Base-by-base conservation (phyloP, 2,329 filamentous ascomycete species). In the Simplicillium aogashimaense region DNA sequence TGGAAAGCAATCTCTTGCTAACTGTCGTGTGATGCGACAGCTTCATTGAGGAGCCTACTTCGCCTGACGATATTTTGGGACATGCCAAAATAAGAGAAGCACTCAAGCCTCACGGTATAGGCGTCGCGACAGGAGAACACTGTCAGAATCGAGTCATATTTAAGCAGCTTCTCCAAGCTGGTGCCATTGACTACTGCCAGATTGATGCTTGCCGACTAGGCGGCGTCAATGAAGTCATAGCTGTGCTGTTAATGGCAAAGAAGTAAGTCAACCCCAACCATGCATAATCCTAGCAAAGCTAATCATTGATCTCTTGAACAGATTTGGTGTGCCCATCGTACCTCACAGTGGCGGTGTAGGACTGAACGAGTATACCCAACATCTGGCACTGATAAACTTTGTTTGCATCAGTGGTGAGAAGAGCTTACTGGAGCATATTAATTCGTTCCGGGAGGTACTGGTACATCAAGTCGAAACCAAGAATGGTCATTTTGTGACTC, bases 61-160 rank as follows among this genome's bases (percentile, higher is more conserved):
- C 71, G 13, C 79, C 79, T 1, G 79, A 83, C 50, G 79, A 83
- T 49, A 74, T 83, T 37, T 76, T 81, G 42, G 79, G 79, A 39
- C 79, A 83, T 63, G 77, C 76, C 43, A 72, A 75, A 13, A 77
- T 83, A 52, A 70, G 76, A 38, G 71, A 80, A 49, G 79, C 78
- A 10, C 69, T 83, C 2, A 69, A 72, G 46, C 69, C 75, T 2
- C 64, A 71, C 49, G 64, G 64, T 40, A 78, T 83, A 45, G 77
- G 76, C 40, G 79, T 83, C n/a, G 79, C 79, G 10, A 83, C 79
- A 0, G 79, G 79, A 36, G 79, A 83, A 59, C 82, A 82, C 74
- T 81, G 77, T 57, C 79, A 83, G 57, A 83, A 83, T 59, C 71
- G 79, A 25, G 75, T 83, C 39, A 78, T 83, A 53, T 83, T 83